Conservation (phyloP, 805 yeast genomes). For the Scheffersomyces lignosus region DNA sequence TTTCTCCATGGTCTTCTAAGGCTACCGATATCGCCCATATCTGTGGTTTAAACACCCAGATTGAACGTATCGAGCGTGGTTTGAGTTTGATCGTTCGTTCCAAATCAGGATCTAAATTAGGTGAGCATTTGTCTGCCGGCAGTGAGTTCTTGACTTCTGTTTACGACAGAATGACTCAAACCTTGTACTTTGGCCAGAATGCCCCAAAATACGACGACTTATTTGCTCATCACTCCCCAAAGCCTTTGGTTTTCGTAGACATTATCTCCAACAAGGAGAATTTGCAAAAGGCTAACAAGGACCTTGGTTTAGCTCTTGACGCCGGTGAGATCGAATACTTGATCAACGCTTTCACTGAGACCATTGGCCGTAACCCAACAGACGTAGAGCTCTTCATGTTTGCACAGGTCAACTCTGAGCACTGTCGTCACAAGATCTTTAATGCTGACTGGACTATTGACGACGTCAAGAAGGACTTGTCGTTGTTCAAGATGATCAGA, state of each 20-base stretch:
- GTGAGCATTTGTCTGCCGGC: conserved; percentile 44
- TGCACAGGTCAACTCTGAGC: conserved; percentile 99
- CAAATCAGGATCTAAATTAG: conserved; percentile 69
- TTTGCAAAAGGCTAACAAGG: conserved; percentile 72
- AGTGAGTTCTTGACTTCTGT: conserved; percentile 65
- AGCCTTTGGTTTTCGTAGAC: conserved; percentile 77
- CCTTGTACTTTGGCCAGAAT: conserved; percentile 50
- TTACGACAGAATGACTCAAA: conserved; percentile 94
- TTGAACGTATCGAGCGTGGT: conserved; percentile 92
- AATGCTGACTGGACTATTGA: conserved; percentile 98
- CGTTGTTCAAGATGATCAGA: conserved; percentile 92
- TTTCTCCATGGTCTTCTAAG: conserved; percentile 98
- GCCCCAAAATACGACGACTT: conserved; percentile 70
- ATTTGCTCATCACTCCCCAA: conserved; percentile 77
- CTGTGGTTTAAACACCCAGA: conserved; percentile 71
- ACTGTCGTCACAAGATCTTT: conserved; percentile 98
- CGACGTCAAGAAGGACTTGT: conserved; percentile 65
- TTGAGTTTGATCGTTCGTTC: conserved; percentile 69
- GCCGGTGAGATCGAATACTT: conserved; percentile 89
- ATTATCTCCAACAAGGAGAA: conserved; percentile 56
- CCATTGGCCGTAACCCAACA: conserved; percentile 85
- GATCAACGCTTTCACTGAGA: conserved; percentile 74
- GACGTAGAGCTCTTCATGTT: conserved; percentile 98
- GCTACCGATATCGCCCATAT: conserved; percentile 93
- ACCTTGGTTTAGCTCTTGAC: conserved; percentile 92